These are phyloP conservation scores for Trichoderma reesei DNA, from an alignment of 495 filamentous ascomycete species.

Conservation along the genomic window DNA sequence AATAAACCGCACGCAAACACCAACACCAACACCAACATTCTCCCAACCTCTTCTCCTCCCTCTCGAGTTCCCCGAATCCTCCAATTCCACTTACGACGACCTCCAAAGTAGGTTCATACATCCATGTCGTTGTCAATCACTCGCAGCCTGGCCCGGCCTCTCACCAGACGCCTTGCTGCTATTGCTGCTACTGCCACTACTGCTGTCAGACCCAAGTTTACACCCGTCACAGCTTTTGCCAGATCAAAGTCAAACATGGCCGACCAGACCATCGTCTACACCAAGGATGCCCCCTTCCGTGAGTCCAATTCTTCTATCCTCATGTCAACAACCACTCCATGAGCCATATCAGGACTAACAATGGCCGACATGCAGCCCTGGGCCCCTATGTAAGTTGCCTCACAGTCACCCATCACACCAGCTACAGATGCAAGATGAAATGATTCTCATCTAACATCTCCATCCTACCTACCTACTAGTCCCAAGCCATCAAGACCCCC, in stretches of 20 bases:
- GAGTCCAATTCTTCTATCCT: slow-evolving; percentile 19
- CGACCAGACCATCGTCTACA: slow-evolving; percentile 38
- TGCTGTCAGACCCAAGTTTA: slow-evolving; percentile 6
- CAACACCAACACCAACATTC: no score
- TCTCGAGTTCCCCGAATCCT: no score
- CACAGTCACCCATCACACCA: neutral
- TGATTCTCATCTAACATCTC: neutral
- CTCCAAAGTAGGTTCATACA: neutral
- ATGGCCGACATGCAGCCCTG: slow-evolving; percentile 28
- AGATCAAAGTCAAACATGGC: slow-evolving; percentile 26
- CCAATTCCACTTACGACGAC: neutral
- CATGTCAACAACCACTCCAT: neutral
- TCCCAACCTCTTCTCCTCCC: no score
- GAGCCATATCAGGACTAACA: neutral
- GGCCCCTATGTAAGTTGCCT: slow-evolving; percentile 43
- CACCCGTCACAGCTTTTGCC: slow-evolving; percentile 8
- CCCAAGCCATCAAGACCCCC: slow-evolving; percentile 80
- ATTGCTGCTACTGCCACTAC: neutral
- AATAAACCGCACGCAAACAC: no score
- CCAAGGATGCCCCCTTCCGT: slow-evolving; percentile 43
- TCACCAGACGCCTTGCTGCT: neutral
- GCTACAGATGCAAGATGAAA: neutral
- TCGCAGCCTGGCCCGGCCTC: slow-evolving; percentile 1
- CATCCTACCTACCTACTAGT: slow-evolving; percentile 42
- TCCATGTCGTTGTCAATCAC: neutral